Base-by-base conservation (phyloP, 2,329 filamentous ascomycete species). In the Neophaeococcomyces aloes region DNA sequence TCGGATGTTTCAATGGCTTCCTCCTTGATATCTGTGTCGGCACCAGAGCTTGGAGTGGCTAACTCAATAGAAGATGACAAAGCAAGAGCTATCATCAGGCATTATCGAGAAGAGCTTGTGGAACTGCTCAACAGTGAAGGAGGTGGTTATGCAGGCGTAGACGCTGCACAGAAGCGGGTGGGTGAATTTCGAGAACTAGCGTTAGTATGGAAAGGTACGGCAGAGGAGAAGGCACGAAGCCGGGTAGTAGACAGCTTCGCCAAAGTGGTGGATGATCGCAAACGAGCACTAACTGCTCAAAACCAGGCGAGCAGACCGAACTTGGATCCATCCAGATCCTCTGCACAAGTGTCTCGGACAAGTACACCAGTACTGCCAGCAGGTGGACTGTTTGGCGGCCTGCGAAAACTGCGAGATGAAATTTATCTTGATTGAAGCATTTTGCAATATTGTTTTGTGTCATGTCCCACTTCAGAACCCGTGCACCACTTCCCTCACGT, bases 171-270 rank as follows among this genome's bases (percentile, higher is more conserved):
- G 10, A 72, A 73, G 44, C 71, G 85, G 34, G 79, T 96, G 11
- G 81, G 86, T 57, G 78, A 84, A 58, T 70, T 96, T 44, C 81
- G 86, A 57, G 75, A 79, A 49, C 65, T 96, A 50, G 78, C 79
- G 3, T 66, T 66, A n/a, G 79, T 98, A 17, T 98, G 91, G 88
- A 89, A 83, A 60, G 87, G 87, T n/a, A 95, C 91, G 2, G 83
- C 85, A 0, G 91, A 98, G 65, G 91, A 96, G 61, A 93, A 85
- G 64, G 86, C 86, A 4, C 72, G 91, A 42, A 67, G 67, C 7
- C 83, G 78, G 56, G 87, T 95, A 59, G 80, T 98, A 14, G 89
- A 96, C 51, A 74, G 75, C 40, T 62, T 98, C 55, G 78, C 79
- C 27, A 86, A 79, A 67, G 74, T 86, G 63, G 85, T 94, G 1